Evolutionary conservation across 2,329 filamentous ascomycete species (phyloP).

Genomic region (Trichoderma sp.): DNA sequence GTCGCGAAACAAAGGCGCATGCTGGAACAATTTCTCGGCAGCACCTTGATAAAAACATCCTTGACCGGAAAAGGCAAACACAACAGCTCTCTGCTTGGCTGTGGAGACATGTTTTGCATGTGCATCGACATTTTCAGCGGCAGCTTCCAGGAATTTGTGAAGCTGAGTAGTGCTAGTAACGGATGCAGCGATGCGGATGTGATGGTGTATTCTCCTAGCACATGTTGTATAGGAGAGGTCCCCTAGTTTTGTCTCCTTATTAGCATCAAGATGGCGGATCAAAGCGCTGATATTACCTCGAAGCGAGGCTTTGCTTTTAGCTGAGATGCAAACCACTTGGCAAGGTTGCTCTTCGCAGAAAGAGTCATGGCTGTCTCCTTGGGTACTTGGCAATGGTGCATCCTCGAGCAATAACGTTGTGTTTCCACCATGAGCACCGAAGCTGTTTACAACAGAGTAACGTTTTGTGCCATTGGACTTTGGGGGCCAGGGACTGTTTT

Average conservation of each 20-base stretch:
- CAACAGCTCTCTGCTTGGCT: constrained; percentile 26
- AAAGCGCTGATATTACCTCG: neutral
- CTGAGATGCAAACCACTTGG: constrained; percentile 2
- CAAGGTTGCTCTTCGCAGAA: neutral
- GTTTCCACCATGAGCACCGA: constrained; percentile 69
- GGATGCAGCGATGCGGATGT: neutral
- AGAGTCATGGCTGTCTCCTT: neutral
- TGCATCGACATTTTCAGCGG: neutral
- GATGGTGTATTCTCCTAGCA: neutral
- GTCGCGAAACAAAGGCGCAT: constrained; percentile 31
- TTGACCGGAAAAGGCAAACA: constrained; percentile 56
- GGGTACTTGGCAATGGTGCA: constrained; percentile 34
- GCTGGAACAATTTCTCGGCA: constrained; percentile 47
- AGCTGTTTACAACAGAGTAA: constrained; percentile 63
- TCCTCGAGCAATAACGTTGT: constrained; percentile 63
- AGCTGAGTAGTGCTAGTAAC: neutral
- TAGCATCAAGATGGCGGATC: constrained; percentile 38
- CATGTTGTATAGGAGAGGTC: neutral
- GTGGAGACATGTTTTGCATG: neutral
- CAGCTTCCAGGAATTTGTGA: neutral
- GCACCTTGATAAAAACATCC: constrained; percentile 52
- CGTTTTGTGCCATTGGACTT: constrained; percentile 22
- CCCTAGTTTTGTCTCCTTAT: constrained; percentile 21
- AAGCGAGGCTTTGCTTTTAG: constrained; percentile 9
- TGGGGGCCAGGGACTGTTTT: neutral